These are phyloP conservation scores for Pseudonitzschia delicatissima DNA, from an alignment of 108 stramenopile species.

Conservation along the genomic window DNA sequence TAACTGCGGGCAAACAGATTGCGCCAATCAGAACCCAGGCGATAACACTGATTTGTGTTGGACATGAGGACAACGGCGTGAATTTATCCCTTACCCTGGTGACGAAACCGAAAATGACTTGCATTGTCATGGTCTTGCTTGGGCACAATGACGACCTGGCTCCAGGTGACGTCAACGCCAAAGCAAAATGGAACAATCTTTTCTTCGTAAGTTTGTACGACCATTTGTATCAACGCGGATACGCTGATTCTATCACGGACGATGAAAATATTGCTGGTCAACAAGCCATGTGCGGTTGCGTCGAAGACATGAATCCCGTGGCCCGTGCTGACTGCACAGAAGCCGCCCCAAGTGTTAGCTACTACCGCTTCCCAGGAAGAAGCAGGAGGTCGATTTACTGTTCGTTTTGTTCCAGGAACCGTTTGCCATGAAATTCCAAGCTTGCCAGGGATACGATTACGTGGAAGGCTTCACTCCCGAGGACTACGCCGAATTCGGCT, in stretches of 20 bases:
- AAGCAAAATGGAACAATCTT: slow-evolving; percentile 32
- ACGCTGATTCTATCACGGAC: slow-evolving; percentile 32
- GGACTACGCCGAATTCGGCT: background rate
- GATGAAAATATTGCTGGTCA: slow-evolving; percentile 19
- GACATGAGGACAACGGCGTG: slow-evolving; percentile 20
- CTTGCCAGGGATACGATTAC: background rate
- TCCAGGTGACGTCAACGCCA: background rate
- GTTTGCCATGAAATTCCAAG: background rate
- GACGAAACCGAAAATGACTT: slow-evolving; percentile 1
- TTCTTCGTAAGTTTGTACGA: slow-evolving; percentile 57
- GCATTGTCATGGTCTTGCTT: slow-evolving; percentile 56
- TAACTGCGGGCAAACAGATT: slow-evolving; percentile 43
- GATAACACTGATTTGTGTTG: slow-evolving; percentile 55
- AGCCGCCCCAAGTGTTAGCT: background rate
- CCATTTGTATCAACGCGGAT: slow-evolving; percentile 48
- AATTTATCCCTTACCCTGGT: background rate
- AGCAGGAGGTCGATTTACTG: background rate
- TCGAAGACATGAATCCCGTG: slow-evolving; percentile 51
- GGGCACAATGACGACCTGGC: slow-evolving; percentile 18
- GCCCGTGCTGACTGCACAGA: slow-evolving; percentile 52
- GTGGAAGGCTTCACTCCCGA: background rate
- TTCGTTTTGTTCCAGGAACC: background rate
- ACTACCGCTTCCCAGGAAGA: background rate
- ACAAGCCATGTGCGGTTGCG: slow-evolving; percentile 44
- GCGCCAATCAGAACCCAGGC: slow-evolving; percentile 44